Percentiles rank a stretch among this genome's conserved stretches.
phyloP scores from a whole-genome alignment of 78 protist species.

The Dictyostelium firmibasis region DNA sequence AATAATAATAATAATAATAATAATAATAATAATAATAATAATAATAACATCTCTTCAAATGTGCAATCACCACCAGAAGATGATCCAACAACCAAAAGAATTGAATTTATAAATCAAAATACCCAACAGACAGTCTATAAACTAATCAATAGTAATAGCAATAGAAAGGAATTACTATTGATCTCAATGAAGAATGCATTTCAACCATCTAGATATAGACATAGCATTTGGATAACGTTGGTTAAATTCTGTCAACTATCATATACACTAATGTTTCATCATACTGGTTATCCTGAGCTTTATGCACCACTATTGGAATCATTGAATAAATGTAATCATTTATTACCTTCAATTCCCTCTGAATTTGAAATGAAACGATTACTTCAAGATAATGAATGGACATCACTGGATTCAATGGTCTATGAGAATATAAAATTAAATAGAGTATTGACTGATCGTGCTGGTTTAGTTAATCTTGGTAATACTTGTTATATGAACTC shows the following conservation, averaged over 20 bases:
- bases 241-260: neutral
- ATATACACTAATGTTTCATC: constrained; percentile 24
- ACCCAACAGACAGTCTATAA: neutral
- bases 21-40: too few species aligned
- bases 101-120: neutral
- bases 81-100: neutral
- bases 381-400: constrained; percentile 10
- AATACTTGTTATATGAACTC: constrained; percentile 79
- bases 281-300: constrained; percentile 42
- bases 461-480: constrained; percentile 69
- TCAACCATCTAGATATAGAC: neutral
- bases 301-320: neutral
- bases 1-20: too few species aligned
- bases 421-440: constrained; percentile 5
- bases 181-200: neutral
- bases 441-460: constrained; percentile 1
- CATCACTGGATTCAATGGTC: neutral
- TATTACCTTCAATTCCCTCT: neutral
- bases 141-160: neutral
- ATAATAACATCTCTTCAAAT: too few species aligned
- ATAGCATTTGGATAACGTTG: neutral
- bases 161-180: constrained; percentile 24
- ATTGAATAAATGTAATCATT: neutral
- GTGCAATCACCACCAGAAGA: neutral
- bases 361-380: constrained; percentile 20